A percentile compares a stretch with the other conserved stretches of the same genome.
Evolutionary conservation across 257 asterid species (phyloP).

Genomic region (Plantago elongata): DNA sequence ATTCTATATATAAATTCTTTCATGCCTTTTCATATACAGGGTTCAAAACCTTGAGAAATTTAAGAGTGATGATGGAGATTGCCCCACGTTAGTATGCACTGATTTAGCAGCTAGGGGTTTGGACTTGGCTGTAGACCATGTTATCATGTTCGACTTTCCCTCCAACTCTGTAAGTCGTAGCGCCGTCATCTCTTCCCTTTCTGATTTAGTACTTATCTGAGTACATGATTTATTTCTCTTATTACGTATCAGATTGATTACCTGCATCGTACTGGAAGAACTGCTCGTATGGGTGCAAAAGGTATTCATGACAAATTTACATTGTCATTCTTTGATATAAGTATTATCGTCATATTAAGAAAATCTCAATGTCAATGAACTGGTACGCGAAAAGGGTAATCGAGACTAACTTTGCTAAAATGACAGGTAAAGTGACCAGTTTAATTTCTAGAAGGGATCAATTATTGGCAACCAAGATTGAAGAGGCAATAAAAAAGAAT

Average conservation of each 20-base stretch:
- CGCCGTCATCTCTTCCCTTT: conserved; percentile 4
- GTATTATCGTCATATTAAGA: too few species aligned
- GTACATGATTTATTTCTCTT: conserved; percentile 17
- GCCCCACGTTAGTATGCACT: conserved; percentile 97
- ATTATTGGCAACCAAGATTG: conserved; percentile 65
- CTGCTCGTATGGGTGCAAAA: conserved; percentile 99
- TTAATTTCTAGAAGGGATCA: conserved; percentile 63
- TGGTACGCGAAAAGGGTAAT: neutral
- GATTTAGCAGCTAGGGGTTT: conserved; percentile 98
- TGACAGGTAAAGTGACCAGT: conserved; percentile 89
- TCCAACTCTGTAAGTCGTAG: conserved; percentile 68
- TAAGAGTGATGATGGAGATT: conserved; percentile 86
- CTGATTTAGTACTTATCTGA: neutral
- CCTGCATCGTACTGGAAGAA: conserved; percentile 99
- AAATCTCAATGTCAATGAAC: too few species aligned
- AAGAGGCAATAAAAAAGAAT: conserved; percentile 80
- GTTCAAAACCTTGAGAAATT: conserved; percentile 76
- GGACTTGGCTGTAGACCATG: conserved; percentile 98
- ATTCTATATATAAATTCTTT: neutral
- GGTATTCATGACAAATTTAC: conserved; percentile 36
- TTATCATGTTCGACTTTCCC: conserved; percentile 96
- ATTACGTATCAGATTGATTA: conserved; percentile 63
- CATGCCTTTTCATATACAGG: conserved; percentile 30
- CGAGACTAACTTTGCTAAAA: conserved; percentile 1
- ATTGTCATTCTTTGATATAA: neutral